These are phyloP conservation scores for Xylaria flabelliformis DNA, from an alignment of 495 filamentous ascomycete genomes.

Conservation along the genomic window DNA sequence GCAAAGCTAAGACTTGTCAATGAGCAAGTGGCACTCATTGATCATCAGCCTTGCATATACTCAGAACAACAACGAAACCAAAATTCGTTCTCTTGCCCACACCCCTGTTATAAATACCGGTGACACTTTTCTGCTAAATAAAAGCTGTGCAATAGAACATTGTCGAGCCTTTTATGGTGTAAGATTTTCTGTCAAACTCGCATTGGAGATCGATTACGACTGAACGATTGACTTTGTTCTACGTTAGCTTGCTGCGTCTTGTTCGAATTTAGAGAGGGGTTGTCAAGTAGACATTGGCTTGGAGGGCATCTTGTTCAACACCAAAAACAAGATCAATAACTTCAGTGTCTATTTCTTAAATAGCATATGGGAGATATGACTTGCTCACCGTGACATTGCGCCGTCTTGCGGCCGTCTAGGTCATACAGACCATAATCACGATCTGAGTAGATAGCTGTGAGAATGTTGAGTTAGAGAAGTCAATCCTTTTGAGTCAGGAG, in stretches of 20 bases:
- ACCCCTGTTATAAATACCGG: neutral
- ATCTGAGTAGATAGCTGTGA: slow-evolving; percentile 14
- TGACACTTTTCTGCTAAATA: neutral
- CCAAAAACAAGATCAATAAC: neutral
- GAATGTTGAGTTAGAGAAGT: neutral
- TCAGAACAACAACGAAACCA: neutral
- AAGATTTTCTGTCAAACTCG: neutral
- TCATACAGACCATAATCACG: slow-evolving; percentile 13
- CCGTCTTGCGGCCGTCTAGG: slow-evolving; percentile 3
- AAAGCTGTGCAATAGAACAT: slow-evolving; percentile 7
- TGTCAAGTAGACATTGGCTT: neutral
- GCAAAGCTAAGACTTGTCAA: neutral
- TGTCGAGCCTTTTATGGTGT: slow-evolving; percentile 8
- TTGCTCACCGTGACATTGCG: slow-evolving; percentile 8
- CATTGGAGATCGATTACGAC: neutral
- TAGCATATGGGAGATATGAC: neutral
- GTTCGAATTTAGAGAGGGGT: neutral
- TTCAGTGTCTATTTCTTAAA: neutral
- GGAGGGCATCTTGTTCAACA: neutral
- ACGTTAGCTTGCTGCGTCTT: neutral
- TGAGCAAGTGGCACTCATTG: neutral
- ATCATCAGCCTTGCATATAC: too few species aligned
- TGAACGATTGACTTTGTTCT: neutral
- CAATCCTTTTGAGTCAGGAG: neutral
- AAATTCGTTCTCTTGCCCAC: neutral